Base-by-base conservation (phyloP, 768 basidiomycete genomes). In the Naematelia encephala region DNA sequence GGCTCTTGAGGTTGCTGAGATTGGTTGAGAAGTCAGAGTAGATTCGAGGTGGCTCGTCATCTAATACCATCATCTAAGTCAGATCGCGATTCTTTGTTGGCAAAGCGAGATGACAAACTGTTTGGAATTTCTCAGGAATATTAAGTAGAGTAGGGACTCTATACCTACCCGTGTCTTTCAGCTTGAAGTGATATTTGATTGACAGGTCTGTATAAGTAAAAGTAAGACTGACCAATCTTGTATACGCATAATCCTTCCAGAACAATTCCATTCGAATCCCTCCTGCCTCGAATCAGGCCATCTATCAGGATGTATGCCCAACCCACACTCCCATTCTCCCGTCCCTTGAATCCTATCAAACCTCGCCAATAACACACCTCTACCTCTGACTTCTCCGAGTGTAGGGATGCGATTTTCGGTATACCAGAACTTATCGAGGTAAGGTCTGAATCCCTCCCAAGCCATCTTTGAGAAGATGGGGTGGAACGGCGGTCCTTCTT, bases 351-450 rank as follows among this genome's bases (percentile, higher is more conserved):
- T 80, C 0, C 82, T 84, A 0, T 89, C 88, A 69, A 96, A 96
- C 19, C 92, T 84, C 63, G 88, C 90, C 70, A 94, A 84, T 80
- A 97, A 75, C 28, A 96, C 82, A 8, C 86, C 85, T 77, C 87
- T 90, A 4, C 92, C 91, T 66, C 92, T 80, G 8, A 88, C 91
- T 74, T 93, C 87, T 1, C 89, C 90, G 0, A 96, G 82, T 0
- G 60, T 81, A 1, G 93, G 92, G 54, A 94, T 81, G 5, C 87
- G 80, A 66, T 92, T 87, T 67, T 89, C 84, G 30, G 94, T 76
- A 72, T 84, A 93, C 89, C 90, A 94, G 82, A 84, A 21, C 78
- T 80, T 79, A 19, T 82, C 1, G 11, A 70, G 48, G 42, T 60
- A 56, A 11, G 65, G 61, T 21, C 59, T 30, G 44, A 94, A 87